Conservation (phyloP, 2,329 filamentous ascomycete genomes). For the Pseudovirgaria hyperparasitica region DNA sequence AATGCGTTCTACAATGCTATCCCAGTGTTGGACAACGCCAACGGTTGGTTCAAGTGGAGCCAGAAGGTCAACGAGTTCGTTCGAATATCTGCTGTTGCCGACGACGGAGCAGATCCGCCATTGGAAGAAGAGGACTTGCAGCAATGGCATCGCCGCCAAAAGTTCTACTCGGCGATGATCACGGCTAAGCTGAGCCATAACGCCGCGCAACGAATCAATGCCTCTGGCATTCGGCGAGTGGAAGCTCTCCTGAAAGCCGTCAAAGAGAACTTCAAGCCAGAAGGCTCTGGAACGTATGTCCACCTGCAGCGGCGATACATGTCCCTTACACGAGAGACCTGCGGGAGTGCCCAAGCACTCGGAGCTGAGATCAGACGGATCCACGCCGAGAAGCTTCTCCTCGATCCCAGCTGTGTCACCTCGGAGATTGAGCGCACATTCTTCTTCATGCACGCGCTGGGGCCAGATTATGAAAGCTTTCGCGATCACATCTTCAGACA, state of each 20-base stretch:
- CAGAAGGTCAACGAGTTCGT: conserved; percentile 3
- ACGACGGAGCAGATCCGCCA: conserved; percentile 1
- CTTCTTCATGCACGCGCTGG: conserved; percentile 1
- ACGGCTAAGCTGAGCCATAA: conserved; percentile 1
- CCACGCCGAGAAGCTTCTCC: conserved; percentile 1
- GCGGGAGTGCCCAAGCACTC: background rate
- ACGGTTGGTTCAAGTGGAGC: conserved; percentile 2
- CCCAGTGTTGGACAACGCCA: conserved; percentile 2
- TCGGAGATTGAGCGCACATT: conserved; percentile 1
- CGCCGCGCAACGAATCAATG: background rate
- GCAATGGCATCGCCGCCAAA: conserved; percentile 1
- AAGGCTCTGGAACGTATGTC: conserved; percentile 1
- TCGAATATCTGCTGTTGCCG: conserved; percentile 1
- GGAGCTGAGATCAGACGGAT: background rate
- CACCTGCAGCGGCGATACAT: background rate
- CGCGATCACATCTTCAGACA: conserved; percentile 5
- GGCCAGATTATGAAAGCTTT: conserved; percentile 4
- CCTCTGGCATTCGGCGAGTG: background rate
- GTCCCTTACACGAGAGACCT: conserved; percentile 1
- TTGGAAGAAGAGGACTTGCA: conserved; percentile 1
- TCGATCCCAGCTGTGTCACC: background rate
- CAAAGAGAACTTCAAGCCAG: conserved; percentile 1
- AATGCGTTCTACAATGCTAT: conserved; percentile 2
- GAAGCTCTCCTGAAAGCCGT: background rate
- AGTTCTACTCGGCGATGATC: conserved; percentile 1